Evolutionary conservation across 352 stramenopile genomes (phyloP).

Genomic region (Phytophthora meadii): DNA sequence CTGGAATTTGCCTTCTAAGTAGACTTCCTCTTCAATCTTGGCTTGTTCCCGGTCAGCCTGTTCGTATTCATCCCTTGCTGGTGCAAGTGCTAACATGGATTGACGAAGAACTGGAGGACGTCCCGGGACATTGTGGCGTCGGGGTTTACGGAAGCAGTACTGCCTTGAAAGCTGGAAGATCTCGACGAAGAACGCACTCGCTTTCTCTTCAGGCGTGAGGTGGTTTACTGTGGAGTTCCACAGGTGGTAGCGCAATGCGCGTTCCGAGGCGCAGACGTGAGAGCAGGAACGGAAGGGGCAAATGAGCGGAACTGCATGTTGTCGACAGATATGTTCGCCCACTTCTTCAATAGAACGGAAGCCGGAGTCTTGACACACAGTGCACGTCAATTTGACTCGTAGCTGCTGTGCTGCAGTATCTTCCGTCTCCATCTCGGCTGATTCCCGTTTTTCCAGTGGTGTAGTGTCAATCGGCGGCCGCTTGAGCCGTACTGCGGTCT

Average conservation of each 20-base stretch:
- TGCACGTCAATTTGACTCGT: slow-evolving; percentile 56
- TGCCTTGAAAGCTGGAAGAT: slow-evolving; percentile 78
- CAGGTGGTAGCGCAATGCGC: slow-evolving; percentile 78
- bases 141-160: slow-evolving; percentile 78
- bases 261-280: slow-evolving; percentile 74
- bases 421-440: slow-evolving; percentile 45
- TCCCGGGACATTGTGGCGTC: slow-evolving; percentile 51
- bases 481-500: slow-evolving; percentile 51
- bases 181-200: slow-evolving; percentile 73
- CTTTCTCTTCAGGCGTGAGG: slow-evolving; percentile 58
- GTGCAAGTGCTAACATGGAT: slow-evolving; percentile 3
- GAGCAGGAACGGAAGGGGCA: slow-evolving; percentile 75
- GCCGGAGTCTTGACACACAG: slow-evolving; percentile 46
- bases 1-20: slow-evolving; percentile 70
- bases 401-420: slow-evolving; percentile 39
- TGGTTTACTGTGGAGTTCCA: slow-evolving; percentile 70
- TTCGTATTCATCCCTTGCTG: slow-evolving; percentile 33
- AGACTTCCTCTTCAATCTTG: slow-evolving; percentile 63
- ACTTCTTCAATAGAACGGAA: slow-evolving; percentile 37
- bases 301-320: slow-evolving; percentile 68
- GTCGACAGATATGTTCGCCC: slow-evolving; percentile 66
- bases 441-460: slow-evolving; percentile 47
- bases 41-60: slow-evolving; percentile 27
- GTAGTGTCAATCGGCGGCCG: slow-evolving; percentile 53
- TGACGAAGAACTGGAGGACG: slow-evolving; percentile 9